phyloP scores from a whole-genome alignment of 179 eudicot species.

The Gypsophila paniculata region DNA sequence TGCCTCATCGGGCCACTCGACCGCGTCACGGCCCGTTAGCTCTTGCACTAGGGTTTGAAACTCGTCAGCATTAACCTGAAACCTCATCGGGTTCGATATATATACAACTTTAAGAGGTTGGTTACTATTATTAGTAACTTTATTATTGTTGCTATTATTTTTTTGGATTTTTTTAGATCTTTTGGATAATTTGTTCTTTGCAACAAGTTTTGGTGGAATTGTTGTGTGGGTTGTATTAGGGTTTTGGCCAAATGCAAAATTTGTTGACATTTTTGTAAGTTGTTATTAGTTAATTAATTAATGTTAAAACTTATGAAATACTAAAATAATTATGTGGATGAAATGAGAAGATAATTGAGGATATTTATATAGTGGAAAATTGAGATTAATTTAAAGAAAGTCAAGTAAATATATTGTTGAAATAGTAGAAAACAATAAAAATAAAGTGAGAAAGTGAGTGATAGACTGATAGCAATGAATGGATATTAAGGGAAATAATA shows the following conservation, averaged over 20 bases:
- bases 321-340: neutral
- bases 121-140: constrained; percentile 15
- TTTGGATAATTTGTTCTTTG: constrained; percentile 27
- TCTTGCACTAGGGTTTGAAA: constrained; percentile 56
- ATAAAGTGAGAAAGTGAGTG: too few species aligned
- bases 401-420: too few species aligned
- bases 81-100: constrained; percentile 64
- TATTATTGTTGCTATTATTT: neutral
- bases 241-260: constrained; percentile 24
- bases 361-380: constrained; percentile 17
- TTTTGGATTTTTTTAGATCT: constrained; percentile 16
- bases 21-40: constrained; percentile 57
- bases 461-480: neutral
- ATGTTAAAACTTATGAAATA: too few species aligned
- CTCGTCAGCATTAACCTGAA: constrained; percentile 36
- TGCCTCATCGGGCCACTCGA: constrained; percentile 18
- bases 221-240: constrained; percentile 17
- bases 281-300: too few species aligned
- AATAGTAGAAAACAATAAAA: neutral
- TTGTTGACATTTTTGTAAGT: constrained; percentile 22
- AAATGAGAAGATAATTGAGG: neutral
- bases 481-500: neutral
- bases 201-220: constrained; percentile 1
- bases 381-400: neutral
- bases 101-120: constrained; percentile 58